Conservation (phyloP, 2,329 filamentous ascomycete species). For the Fusarium robinianum region DNA sequence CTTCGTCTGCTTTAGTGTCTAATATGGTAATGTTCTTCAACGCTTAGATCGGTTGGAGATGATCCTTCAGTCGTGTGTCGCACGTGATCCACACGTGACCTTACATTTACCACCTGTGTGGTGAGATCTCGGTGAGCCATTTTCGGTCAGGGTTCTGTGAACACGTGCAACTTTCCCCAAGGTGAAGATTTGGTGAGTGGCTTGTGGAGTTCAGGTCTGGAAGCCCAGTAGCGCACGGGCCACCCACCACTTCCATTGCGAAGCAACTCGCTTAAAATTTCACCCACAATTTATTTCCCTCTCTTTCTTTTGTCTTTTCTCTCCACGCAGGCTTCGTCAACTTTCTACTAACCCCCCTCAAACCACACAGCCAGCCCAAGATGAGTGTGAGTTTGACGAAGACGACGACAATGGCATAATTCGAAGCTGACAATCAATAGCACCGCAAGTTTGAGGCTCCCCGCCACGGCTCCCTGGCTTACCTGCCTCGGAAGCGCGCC, state of each 20-base stretch:
- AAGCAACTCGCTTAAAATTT: constrained; percentile 46
- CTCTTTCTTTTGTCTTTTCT: constrained; percentile 41
- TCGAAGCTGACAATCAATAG: constrained; percentile 37
- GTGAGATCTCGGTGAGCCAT: constrained; percentile 20
- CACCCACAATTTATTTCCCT: constrained; percentile 43
- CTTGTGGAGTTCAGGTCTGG: constrained; percentile 2
- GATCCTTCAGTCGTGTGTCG: no score
- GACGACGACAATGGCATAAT: constrained; percentile 37
- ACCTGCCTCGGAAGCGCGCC: constrained; percentile 88
- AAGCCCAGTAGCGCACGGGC: constrained; percentile 30
- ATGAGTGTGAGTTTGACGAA: constrained; percentile 47
- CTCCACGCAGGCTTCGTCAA: constrained; percentile 41
- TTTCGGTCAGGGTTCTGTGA: no score
- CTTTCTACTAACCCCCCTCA: constrained; percentile 46
- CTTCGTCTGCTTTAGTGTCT: background rate
- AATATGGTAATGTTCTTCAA: no score
- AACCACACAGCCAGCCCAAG: constrained; percentile 45
- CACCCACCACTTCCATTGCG: constrained; percentile 33
- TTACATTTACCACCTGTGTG: no score
- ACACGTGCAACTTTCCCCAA: no score
- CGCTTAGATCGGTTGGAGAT: no score
- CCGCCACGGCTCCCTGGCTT: constrained; percentile 91
- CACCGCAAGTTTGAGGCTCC: constrained; percentile 77
- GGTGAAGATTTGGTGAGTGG: no score
- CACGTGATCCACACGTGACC: no score